phyloP scores from a whole-genome alignment of 1,139 yeast genomes.

The Saccharomyces hybrid region DNA sequence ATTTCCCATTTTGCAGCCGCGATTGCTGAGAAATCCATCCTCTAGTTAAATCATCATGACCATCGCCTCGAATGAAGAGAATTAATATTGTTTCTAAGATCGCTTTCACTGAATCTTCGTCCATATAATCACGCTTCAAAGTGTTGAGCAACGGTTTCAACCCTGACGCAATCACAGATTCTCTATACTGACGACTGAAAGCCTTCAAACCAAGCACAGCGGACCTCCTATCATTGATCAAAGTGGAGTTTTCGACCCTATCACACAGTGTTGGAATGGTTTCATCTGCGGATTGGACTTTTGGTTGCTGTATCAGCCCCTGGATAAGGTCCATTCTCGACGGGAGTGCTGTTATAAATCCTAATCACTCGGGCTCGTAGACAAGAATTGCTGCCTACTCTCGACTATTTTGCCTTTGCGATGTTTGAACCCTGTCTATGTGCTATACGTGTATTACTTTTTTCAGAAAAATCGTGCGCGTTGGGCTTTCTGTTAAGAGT shows the following conservation, averaged over 20 bases:
- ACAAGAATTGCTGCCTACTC: neutral
- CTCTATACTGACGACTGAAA: constrained; percentile 82
- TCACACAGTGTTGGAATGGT: constrained; percentile 87
- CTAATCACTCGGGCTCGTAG: neutral
- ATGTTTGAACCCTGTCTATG: neutral
- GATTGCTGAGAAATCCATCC: constrained; percentile 67
- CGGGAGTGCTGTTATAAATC: neutral
- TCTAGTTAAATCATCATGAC: constrained; percentile 46
- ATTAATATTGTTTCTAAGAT: constrained; percentile 78
- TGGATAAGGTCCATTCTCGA: constrained; percentile 40
- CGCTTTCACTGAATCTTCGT: constrained; percentile 69
- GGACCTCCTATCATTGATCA: constrained; percentile 80
- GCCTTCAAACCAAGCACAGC: constrained; percentile 88
- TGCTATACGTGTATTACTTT: neutral
- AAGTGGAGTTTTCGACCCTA: constrained; percentile 72
- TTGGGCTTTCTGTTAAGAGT: neutral
- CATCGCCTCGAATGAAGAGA: constrained; percentile 63
- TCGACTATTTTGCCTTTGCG: neutral
- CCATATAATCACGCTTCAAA: constrained; percentile 58
- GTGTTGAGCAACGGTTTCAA: constrained; percentile 66
- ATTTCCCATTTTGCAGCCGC: constrained; percentile 70
- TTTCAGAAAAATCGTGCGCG: neutral
- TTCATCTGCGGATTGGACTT: constrained; percentile 64
- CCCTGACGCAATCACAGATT: constrained; percentile 83
- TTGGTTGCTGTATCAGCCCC: constrained; percentile 45